Evolutionary conservation across 306 rosid genomes (phyloP).

Genomic region (Clitoria ternatea): DNA sequence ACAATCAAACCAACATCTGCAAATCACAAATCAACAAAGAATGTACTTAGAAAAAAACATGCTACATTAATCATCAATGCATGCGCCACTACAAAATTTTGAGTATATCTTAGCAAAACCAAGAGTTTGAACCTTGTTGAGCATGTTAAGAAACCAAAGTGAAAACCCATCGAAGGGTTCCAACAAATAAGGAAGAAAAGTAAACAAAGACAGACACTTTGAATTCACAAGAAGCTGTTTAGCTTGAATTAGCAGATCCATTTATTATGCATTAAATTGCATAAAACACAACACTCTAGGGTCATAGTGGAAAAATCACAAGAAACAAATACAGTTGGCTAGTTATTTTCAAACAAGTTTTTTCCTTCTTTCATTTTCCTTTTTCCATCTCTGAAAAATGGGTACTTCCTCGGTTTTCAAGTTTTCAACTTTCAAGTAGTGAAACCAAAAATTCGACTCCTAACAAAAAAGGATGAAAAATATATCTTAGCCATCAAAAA

Average conservation of each 20-base stretch:
- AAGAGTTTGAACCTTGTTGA: constrained; percentile 14
- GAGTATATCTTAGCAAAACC: not conserved
- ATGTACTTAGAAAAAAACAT: not conserved
- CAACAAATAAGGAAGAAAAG: not conserved
- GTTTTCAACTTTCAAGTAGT: constrained; percentile 16
- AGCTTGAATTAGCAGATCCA: constrained; percentile 18
- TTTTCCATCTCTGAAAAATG: not conserved
- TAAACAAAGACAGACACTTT: not conserved
- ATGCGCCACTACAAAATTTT: not conserved
- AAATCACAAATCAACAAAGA: not conserved
- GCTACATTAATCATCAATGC: not conserved
- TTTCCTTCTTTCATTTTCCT: not conserved
- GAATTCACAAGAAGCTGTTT: constrained; percentile 2
- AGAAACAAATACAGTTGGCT: not conserved
- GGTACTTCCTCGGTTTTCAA: not conserved
- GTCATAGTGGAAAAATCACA: constrained; percentile 4
- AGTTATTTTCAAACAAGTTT: not conserved
- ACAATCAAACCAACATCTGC: constrained; percentile 44
- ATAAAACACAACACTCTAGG: not conserved
- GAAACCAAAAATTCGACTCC: constrained; percentile 5
- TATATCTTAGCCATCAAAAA: not conserved
- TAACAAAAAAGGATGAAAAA: constrained; percentile 11
- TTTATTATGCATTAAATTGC: constrained; percentile 3
- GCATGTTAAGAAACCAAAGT: constrained; percentile 13
- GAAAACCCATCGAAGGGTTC: constrained; percentile 20